Percentiles rank a stretch among this genome's conserved stretches.
phyloP scores from a whole-genome alignment of 2,329 filamentous ascomycete genomes.

The Phialophora tarda region DNA sequence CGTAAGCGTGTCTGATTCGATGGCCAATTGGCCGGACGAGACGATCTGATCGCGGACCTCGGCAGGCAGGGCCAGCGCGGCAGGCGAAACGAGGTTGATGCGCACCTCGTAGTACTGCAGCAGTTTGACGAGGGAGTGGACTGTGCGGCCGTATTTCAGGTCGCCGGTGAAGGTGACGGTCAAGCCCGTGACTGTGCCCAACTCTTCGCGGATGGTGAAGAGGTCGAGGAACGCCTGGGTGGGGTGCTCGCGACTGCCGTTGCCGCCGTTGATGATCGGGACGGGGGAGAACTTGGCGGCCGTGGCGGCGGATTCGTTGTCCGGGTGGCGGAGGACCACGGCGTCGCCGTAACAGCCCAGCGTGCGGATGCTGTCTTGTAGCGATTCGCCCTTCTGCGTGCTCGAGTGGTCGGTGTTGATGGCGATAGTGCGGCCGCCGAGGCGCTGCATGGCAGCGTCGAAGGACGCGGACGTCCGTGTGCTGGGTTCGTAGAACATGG shows the following conservation, averaged over 20 bases:
- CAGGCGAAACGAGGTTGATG: constrained; percentile 88
- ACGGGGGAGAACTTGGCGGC: constrained; percentile 87
- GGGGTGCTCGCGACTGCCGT: constrained; percentile 93
- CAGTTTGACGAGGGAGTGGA: constrained; percentile 92
- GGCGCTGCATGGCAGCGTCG: constrained; percentile 96
- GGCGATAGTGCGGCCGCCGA: constrained; percentile 83
- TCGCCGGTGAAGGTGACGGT: constrained; percentile 97
- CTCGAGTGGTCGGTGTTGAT: constrained; percentile 85
- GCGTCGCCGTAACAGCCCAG: constrained; percentile 94
- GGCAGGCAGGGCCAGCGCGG: constrained; percentile 74
- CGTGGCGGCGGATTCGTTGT: constrained; percentile 77
- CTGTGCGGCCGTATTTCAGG: constrained; percentile 87
- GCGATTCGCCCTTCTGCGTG: constrained; percentile 89
- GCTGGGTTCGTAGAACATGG: constrained; percentile 97
- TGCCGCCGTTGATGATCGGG: constrained; percentile 95
- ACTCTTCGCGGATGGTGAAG: constrained; percentile 97
- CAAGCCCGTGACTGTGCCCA: constrained; percentile 91
- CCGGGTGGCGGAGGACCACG: constrained; percentile 91
- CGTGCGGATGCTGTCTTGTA: constrained; percentile 92
- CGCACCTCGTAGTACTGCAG: constrained; percentile 94
- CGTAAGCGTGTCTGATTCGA: constrained; percentile 78
- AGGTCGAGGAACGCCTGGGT: constrained; percentile 97
- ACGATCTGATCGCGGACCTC: constrained; percentile 75
- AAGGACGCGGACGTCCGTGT: constrained; percentile 95
- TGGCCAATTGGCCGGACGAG: constrained; percentile 74